These are phyloP conservation scores for Coemansia sp. DNA, from an alignment of 192 early-diverging fungal genomes.

Conservation along the genomic window DNA sequence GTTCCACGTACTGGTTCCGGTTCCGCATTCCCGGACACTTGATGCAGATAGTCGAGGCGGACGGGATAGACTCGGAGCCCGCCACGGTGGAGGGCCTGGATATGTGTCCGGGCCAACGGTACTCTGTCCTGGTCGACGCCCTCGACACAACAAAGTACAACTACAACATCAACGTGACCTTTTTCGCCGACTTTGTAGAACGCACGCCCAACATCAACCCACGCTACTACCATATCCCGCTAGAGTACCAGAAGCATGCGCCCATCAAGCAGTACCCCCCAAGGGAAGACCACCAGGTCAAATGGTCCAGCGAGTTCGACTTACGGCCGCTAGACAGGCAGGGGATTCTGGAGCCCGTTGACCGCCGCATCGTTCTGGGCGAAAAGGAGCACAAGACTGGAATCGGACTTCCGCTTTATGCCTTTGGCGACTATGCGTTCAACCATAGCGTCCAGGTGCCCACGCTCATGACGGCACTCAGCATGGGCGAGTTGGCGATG, in stretches of 20 bases:
- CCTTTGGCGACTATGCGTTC: conserved; percentile 17
- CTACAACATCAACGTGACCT: conserved; percentile 40
- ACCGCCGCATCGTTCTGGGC: conserved; percentile 13
- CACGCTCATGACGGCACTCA: conserved; percentile 14
- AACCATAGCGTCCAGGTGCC: conserved; percentile 34
- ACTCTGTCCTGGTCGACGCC: conserved; percentile 73
- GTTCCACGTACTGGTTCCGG: conserved; percentile 63
- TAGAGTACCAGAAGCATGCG: conserved; percentile 45
- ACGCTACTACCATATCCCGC: conserved; percentile 52
- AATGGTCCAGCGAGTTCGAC: conserved; percentile 5
- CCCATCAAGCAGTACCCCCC: conserved; percentile 11
- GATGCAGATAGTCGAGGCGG: conserved; percentile 72
- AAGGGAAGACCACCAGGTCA: conserved; percentile 4
- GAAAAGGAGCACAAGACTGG: background rate
- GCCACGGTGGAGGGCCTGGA: conserved; percentile 54
- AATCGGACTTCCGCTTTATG: background rate
- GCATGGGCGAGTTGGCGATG: conserved; percentile 26
- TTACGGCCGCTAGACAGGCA: conserved; percentile 39
- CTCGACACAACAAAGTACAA: conserved; percentile 56
- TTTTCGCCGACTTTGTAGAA: conserved; percentile 58
- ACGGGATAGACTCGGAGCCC: conserved; percentile 60
- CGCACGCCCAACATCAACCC: conserved; percentile 52
- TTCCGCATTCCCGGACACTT: conserved; percentile 71
- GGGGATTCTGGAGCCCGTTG: conserved; percentile 49
- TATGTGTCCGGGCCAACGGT: conserved; percentile 65